phyloP scores from a whole-genome alignment of 805 yeast genomes.

The Pichia heedii region DNA sequence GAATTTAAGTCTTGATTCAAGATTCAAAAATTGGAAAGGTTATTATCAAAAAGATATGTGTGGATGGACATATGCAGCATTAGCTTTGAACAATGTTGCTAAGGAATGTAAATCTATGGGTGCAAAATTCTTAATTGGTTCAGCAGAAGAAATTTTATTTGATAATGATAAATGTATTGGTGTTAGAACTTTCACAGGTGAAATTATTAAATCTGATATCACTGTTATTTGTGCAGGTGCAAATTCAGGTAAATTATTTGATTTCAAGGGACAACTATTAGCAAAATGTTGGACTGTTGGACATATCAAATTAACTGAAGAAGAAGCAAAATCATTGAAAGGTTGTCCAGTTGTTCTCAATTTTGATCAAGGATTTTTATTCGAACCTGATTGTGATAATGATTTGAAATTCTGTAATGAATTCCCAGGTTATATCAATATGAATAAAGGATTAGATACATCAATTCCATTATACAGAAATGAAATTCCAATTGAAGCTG shows the following conservation, averaged over 20 bases:
- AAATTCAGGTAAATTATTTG: conserved; percentile 26
- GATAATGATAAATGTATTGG: conserved; percentile 17
- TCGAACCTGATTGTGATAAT: conserved; percentile 31
- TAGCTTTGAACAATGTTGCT: conserved; percentile 24
- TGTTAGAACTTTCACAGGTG: conserved; percentile 23
- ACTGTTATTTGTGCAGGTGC: conserved; percentile 34
- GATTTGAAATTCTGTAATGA: conserved; percentile 33
- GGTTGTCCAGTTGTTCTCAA: conserved; percentile 30
- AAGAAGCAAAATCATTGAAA: conserved; percentile 24
- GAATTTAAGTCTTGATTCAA: conserved; percentile 5
- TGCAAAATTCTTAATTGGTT: conserved; percentile 24
- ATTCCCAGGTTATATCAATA: conserved; percentile 14
- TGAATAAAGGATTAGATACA: not conserved
- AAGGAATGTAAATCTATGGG: conserved; percentile 26
- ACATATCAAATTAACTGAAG: conserved; percentile 29
- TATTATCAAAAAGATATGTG: conserved; percentile 24
- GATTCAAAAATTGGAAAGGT: conserved; percentile 26
- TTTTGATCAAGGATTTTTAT: conserved; percentile 32
- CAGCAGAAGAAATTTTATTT: conserved; percentile 17
- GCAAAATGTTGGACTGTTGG: conserved; percentile 36
- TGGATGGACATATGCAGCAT: conserved; percentile 31
- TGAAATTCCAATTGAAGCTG: conserved; percentile 9
- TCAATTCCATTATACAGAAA: conserved; percentile 8
- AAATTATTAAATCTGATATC: conserved; percentile 18
- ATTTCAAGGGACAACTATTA: conserved; percentile 28